Base-by-base conservation (phyloP, 108 stramenopile species). In the Skeletonema costatum region DNA sequence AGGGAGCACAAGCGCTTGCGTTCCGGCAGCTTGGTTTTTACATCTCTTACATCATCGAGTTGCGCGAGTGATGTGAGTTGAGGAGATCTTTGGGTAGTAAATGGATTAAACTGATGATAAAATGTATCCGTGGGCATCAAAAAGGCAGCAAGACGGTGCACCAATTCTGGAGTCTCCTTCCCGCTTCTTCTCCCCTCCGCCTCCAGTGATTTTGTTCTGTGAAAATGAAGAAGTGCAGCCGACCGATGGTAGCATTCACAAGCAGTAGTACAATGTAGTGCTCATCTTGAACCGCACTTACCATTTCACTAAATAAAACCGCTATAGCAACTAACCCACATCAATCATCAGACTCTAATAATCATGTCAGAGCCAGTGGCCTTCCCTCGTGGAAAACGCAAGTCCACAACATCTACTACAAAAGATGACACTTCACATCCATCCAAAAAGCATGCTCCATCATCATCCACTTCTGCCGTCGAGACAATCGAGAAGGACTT, bases 381-480 rank as follows among this genome's bases (percentile, higher is more conserved):
- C 68, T 81, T 81, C 39, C 80, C 80, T n/a, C 74, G 80, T 39
- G 80, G 80, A 58, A 81, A 81, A 51, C 80, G 80, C 60, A 79
- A 78, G 65, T 51, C 70, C 36, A 19, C 71, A 8, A n/a, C 71
- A 38, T 53, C 71, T 42, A 12, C 71, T 32, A 12, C 66, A 46
- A 60, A 66, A 38, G 19, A 75, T 7, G 53, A 66, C 31, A 38
- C 33, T n/a, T 32, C 2, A 30, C 41, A 68, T 32, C 66, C 66
- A 17, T 61, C 42, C 31, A 60, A 76, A 68, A 68, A 61, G 39
- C 61, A 51, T 33, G 48, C 63, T 48, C 33, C 19, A 53, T 53
- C 56, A 36, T 1, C 29, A 33, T 13, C 21, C 63, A 10, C 44
- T 7, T 33, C 17, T 16, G 50, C 19, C 4, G n/a, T n/a, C 44